Conservation (phyloP, 192 early-diverging fungal genomes). For the Anaeromyces robustus region DNA sequence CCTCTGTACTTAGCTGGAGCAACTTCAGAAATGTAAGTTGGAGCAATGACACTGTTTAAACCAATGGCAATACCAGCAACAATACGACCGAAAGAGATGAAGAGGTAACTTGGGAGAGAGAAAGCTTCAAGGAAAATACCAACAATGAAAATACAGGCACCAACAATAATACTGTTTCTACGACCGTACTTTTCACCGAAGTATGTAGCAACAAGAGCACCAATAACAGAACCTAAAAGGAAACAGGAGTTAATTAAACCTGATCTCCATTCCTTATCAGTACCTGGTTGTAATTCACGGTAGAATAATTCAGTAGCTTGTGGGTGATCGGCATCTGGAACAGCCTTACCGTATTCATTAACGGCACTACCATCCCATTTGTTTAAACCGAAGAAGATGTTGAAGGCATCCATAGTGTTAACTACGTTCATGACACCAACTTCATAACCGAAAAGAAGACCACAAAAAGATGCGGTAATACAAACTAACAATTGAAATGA, state of each 20-base stretch:
- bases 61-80: slow-evolving; percentile 3
- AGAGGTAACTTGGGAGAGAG: neutral
- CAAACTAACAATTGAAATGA: neutral
- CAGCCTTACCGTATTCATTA: neutral
- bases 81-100: neutral
- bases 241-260: slow-evolving; percentile 4
- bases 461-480: neutral
- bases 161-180: slow-evolving; percentile 3
- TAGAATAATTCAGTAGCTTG: neutral
- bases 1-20: too few relatives aligned
- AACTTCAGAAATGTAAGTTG: slow-evolving; percentile 8
- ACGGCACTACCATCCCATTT: neutral
- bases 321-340: too few relatives aligned
- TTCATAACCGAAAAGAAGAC: slow-evolving; percentile 8
- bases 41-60: neutral
- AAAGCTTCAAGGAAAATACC: slow-evolving; percentile 1
- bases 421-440: slow-evolving; percentile 6
- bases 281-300: neutral
- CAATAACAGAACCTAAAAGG: slow-evolving; percentile 3
- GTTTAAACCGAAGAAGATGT: neutral
- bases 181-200: slow-evolving; percentile 5
- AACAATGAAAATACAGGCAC: neutral
- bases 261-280: neutral
- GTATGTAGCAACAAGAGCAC: neutral
- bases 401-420: neutral